Conservation (phyloP, 2,329 filamentous ascomycete genomes). For the Pseudomassariella vexata region DNA sequence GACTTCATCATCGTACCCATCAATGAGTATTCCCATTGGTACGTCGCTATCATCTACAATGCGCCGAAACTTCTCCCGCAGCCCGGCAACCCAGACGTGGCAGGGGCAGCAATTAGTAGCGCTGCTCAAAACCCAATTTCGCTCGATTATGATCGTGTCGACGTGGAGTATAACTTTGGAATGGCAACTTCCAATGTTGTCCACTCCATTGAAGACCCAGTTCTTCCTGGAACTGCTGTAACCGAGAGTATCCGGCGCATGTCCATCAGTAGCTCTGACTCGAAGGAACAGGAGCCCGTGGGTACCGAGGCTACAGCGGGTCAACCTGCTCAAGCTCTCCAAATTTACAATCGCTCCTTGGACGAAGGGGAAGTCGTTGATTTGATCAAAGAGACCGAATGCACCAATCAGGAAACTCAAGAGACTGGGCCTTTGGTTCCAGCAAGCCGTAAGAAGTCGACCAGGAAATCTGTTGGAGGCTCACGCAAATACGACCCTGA, state of each 20-base stretch:
- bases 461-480: conserved; percentile 24
- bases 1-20: conserved; percentile 91
- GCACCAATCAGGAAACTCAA: too few species aligned
- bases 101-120: neutral
- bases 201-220: too few species aligned
- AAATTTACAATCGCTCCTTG: too few species aligned
- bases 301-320: too few species aligned
- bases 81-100: conserved; percentile 4
- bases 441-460: conserved; percentile 20
- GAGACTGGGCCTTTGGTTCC: too few species aligned
- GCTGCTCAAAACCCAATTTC: neutral
- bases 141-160: neutral
- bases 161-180: too few species aligned
- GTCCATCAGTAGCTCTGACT: conserved; percentile 1
- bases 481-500: conserved; percentile 38
- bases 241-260: too few species aligned
- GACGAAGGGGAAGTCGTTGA: too few species aligned
- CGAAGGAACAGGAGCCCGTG: neutral
- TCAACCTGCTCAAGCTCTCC: too few species aligned
- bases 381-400: too few species aligned
- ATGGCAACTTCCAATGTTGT: too few species aligned
- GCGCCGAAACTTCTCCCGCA: conserved; percentile 53
- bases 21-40: conserved; percentile 87
- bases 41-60: conserved; percentile 92
- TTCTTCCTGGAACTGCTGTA: too few species aligned